These are phyloP conservation scores for Moesziomyces sp. DNA, from an alignment of 1,284 basidiomycete genomes.

Conservation along the genomic window DNA sequence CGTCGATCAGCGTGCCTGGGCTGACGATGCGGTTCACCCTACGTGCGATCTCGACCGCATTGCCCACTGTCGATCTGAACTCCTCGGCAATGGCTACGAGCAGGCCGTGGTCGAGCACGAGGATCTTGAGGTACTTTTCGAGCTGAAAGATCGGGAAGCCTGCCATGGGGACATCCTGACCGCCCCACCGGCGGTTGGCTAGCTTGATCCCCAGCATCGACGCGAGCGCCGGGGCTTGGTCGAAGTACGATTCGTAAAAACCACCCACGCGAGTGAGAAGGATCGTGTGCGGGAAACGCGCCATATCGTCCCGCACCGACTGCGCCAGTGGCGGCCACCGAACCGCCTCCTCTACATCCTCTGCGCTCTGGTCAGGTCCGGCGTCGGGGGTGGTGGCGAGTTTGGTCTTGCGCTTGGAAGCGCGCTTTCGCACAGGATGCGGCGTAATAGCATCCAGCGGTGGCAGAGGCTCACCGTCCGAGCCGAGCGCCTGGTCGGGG, in stretches of 20 bases:
- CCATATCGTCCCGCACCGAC: conserved; percentile 58
- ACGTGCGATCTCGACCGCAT: conserved; percentile 39
- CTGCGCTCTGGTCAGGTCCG: no score
- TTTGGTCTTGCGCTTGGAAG: neutral
- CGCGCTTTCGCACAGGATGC: conserved; percentile 7
- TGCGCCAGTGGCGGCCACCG: conserved; percentile 63
- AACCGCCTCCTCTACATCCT: conserved; percentile 1
- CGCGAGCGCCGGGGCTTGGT: conserved; percentile 59
- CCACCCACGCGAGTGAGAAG: conserved; percentile 65
- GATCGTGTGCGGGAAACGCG: conserved; percentile 57
- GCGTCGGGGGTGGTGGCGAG: neutral
- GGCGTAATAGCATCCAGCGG: conserved; percentile 7
- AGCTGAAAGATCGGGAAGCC: conserved; percentile 64
- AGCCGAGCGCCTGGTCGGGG: conserved; percentile 5
- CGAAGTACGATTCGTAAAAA: conserved; percentile 67
- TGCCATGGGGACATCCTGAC: conserved; percentile 61
- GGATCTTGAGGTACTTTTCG: conserved; percentile 64
- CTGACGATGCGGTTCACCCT: conserved; percentile 62
- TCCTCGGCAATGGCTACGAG: conserved; percentile 66
- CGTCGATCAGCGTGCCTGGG: conserved; percentile 65
- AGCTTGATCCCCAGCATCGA: conserved; percentile 60
- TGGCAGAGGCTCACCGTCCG: conserved; percentile 19
- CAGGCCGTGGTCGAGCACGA: conserved; percentile 59
- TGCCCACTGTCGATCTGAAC: conserved; percentile 34
- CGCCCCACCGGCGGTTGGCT: conserved; percentile 56